Conservation (phyloP, 2,329 filamentous ascomycete species). For the Fusarium buxicola region DNA sequence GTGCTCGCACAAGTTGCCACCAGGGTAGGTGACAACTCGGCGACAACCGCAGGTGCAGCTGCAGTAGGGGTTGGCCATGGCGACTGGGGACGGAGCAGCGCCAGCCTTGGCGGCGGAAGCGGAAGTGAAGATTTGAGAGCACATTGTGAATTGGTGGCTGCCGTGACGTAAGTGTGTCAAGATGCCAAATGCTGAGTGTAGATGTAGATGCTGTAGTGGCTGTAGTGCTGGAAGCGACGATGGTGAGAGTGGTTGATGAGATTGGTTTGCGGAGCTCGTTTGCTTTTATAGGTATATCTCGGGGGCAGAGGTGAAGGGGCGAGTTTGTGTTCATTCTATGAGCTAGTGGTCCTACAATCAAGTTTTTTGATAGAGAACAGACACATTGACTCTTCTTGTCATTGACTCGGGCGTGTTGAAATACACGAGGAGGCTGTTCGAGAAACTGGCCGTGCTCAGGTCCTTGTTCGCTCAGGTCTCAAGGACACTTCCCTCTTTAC, state of each 20-base stretch:
- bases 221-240: neutral
- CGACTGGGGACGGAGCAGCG: neutral
- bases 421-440: too few species aligned
- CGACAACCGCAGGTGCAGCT: neutral
- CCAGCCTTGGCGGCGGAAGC: neutral
- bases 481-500: too few species aligned
- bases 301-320: neutral
- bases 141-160: neutral
- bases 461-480: too few species aligned
- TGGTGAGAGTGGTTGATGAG: neutral
- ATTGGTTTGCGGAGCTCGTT: too few species aligned
- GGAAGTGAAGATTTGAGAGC: neutral
- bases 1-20: conserved; percentile 3
- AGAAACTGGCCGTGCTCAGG: too few species aligned
- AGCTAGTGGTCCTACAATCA: too few species aligned
- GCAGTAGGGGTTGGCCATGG: neutral
- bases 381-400: too few species aligned
- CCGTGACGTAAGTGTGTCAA: neutral
- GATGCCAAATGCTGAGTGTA: neutral
- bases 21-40: neutral
- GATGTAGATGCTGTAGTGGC: neutral
- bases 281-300: neutral
- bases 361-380: too few species aligned
- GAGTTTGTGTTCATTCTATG: neutral
- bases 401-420: too few species aligned